phyloP scores from a whole-genome alignment of 148 eudicot species.

The Rhododendron ferrugineum region DNA sequence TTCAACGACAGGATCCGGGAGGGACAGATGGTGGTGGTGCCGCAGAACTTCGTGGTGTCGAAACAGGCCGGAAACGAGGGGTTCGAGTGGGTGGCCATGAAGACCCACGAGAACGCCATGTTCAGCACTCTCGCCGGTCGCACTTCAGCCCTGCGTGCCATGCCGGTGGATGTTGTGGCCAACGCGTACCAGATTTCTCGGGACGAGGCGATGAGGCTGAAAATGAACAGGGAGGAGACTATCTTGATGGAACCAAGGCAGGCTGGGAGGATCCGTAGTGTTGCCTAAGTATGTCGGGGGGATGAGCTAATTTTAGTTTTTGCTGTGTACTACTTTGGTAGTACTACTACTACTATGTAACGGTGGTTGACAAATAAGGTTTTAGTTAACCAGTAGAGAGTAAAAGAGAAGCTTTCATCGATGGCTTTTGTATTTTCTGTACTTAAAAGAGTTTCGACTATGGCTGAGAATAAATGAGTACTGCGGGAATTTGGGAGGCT shows the following conservation, averaged over 20 bases:
- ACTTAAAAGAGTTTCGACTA: not conserved
- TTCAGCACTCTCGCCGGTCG: constrained; percentile 53
- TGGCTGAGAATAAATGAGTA: not conserved
- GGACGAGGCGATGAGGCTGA: constrained; percentile 47
- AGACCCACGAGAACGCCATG: constrained; percentile 61
- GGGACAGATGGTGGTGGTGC: constrained; percentile 65
- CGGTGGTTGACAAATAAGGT: not conserved
- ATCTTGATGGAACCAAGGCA: constrained; percentile 27
- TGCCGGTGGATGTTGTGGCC: constrained; percentile 52
- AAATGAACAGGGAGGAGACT: constrained; percentile 44
- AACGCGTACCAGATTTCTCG: constrained; percentile 45
- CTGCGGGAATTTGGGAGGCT: not conserved
- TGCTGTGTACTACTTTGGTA: not conserved
- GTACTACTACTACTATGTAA: not conserved
- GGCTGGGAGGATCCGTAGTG: constrained; percentile 21
- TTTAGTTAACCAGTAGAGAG: not conserved
- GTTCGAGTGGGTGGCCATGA: constrained; percentile 62
- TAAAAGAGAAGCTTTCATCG: not conserved
- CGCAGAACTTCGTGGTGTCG: constrained; percentile 57
- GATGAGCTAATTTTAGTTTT: not conserved
- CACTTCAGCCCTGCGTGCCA: constrained; percentile 53
- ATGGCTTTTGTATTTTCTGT: not conserved
- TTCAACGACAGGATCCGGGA: constrained; percentile 46
- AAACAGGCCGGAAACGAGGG: constrained; percentile 60
- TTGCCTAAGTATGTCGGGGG: constrained; percentile 11